These are phyloP conservation scores for Cercophora sp. DNA, from an alignment of 495 filamentous ascomycete species.

Conservation along the genomic window DNA sequence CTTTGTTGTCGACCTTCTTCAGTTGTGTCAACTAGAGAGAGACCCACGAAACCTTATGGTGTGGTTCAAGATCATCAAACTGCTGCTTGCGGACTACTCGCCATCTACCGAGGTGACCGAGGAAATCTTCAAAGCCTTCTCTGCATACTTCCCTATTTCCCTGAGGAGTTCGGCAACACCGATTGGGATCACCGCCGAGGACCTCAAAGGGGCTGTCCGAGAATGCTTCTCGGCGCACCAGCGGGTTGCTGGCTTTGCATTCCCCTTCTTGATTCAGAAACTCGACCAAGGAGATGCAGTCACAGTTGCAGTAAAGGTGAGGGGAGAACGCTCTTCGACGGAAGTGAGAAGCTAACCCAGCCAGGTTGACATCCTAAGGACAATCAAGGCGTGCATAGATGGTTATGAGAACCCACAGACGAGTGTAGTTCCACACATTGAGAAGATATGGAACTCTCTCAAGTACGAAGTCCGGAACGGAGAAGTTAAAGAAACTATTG, in stretches of 20 bases:
- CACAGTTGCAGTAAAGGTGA: slow-evolving; percentile 46
- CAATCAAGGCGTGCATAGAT: slow-evolving; percentile 43
- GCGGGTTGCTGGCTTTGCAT: slow-evolving; percentile 33
- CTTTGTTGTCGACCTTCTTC: slow-evolving; percentile 38
- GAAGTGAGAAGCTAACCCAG: background rate
- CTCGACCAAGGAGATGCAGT: slow-evolving; percentile 49
- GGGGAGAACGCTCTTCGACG: background rate
- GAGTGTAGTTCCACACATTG: slow-evolving; percentile 37
- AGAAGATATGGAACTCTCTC: slow-evolving; percentile 50
- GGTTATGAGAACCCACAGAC: slow-evolving; percentile 37
- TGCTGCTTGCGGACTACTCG: slow-evolving; percentile 36
- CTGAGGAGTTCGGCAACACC: slow-evolving; percentile 39
- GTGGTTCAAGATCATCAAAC: slow-evolving; percentile 42
- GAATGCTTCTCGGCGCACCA: slow-evolving; percentile 45
- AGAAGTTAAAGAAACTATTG: slow-evolving; percentile 47
- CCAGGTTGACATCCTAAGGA: slow-evolving; percentile 47
- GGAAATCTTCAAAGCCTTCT: slow-evolving; percentile 45
- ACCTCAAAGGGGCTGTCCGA: slow-evolving; percentile 44
- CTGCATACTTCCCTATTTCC: slow-evolving; percentile 52
- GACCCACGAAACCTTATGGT: slow-evolving; percentile 46
- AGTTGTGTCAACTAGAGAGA: slow-evolving; percentile 45
- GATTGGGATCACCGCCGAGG: slow-evolving; percentile 44
- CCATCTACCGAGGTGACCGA: slow-evolving; percentile 37
- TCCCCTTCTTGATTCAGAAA: slow-evolving; percentile 45
- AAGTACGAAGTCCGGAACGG: slow-evolving; percentile 58